These are phyloP conservation scores for Phaffia tasmanica DNA, from an alignment of 768 basidiomycete genomes.

Conservation along the genomic window DNA sequence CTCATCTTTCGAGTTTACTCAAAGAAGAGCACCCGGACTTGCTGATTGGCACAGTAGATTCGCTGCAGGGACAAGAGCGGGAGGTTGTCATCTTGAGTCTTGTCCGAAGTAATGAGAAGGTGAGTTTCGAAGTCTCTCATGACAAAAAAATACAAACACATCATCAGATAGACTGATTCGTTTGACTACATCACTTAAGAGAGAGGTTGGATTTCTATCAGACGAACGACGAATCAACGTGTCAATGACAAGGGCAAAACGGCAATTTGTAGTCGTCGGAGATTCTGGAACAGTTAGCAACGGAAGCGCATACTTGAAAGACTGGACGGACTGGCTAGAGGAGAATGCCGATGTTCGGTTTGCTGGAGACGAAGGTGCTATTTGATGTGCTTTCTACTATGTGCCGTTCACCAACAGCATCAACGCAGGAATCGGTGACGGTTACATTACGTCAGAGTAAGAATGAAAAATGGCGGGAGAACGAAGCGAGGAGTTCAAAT, in stretches of 20 bases:
- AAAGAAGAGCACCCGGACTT: constrained; percentile 50
- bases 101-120: constrained; percentile 81
- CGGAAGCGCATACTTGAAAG: constrained; percentile 70
- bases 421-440: too few relatives aligned
- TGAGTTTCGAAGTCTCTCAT: constrained; percentile 30
- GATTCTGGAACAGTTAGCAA: constrained; percentile 84
- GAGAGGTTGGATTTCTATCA: constrained; percentile 87
- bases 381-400: too few relatives aligned
- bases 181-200: constrained; percentile 38
- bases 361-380: constrained; percentile 44
- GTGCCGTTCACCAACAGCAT: too few relatives aligned
- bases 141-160: neutral
- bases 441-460: too few relatives aligned
- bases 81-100: constrained; percentile 67
- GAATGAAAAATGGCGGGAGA: too few relatives aligned
- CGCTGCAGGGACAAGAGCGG: constrained; percentile 85
- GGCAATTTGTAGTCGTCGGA: constrained; percentile 82
- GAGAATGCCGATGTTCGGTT: constrained; percentile 79
- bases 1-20: constrained; percentile 64
- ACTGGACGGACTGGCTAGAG: constrained; percentile 87
- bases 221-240: constrained; percentile 79
- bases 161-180: neutral
- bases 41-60: constrained; percentile 90
- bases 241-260: constrained; percentile 65
- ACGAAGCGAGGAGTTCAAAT: too few relatives aligned